phyloP scores from a whole-genome alignment of 495 filamentous ascomycete species.

The Neurospora discreta region DNA sequence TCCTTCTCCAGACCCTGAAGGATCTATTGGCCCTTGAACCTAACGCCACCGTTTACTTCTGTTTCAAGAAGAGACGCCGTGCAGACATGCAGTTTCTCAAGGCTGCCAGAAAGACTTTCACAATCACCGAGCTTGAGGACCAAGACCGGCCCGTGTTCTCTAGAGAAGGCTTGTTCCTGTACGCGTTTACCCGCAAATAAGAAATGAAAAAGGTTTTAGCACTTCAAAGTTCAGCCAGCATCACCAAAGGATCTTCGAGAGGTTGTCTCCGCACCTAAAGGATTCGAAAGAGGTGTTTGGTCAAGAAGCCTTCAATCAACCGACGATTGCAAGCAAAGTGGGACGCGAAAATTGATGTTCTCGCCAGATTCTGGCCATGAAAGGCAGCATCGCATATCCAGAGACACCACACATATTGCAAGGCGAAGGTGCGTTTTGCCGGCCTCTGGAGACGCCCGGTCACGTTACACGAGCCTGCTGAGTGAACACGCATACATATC shows the following conservation, averaged over 20 bases:
- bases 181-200: conserved; percentile 42
- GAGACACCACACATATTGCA: background rate
- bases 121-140: conserved; percentile 51
- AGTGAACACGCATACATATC: background rate
- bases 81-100: conserved; percentile 66
- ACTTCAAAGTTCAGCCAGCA: background rate
- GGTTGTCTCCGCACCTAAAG: background rate
- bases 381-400: background rate
- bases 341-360: background rate
- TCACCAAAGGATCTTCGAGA: background rate
- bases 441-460: background rate
- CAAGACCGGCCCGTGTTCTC: conserved; percentile 48
- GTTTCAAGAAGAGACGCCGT: conserved; percentile 79
- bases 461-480: background rate
- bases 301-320: background rate
- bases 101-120: conserved; percentile 51
- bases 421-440: background rate
- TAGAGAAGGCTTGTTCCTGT: conserved; percentile 54
- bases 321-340: background rate
- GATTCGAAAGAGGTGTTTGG: background rate
- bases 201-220: background rate
- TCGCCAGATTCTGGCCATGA: background rate
- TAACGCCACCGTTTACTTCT: conserved; percentile 73
- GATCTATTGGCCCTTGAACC: conserved; percentile 43
- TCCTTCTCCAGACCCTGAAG: conserved; percentile 68